Percentiles rank a stretch among this genome's conserved stretches.
phyloP scores from a whole-genome alignment of 495 filamentous ascomycete genomes.

The Cladorrhinum samala region DNA sequence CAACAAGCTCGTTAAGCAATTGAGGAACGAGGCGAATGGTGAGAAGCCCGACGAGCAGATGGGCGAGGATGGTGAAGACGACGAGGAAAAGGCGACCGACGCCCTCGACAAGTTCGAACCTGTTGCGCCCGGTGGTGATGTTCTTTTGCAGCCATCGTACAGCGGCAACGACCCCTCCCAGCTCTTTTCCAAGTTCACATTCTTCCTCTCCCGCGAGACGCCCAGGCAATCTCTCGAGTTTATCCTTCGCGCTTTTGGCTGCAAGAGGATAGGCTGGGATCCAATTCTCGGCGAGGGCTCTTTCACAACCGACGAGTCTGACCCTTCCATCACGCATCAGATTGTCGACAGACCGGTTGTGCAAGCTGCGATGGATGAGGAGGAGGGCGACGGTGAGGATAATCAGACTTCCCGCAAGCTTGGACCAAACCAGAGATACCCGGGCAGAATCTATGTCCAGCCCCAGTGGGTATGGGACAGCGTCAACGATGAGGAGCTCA shows the following conservation, averaged over 20 bases:
- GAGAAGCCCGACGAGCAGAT: slow-evolving; percentile 42
- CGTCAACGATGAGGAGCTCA: slow-evolving; percentile 80
- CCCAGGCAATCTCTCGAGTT: slow-evolving; percentile 89
- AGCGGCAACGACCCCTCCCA: slow-evolving; percentile 49
- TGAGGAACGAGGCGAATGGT: slow-evolving; percentile 39
- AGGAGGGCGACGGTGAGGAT: slow-evolving; percentile 51
- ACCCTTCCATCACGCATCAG: slow-evolving; percentile 89
- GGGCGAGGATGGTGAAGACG: slow-evolving; percentile 41
- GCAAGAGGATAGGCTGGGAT: slow-evolving; percentile 95
- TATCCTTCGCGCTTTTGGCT: slow-evolving; percentile 88
- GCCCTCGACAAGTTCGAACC: slow-evolving; percentile 86
- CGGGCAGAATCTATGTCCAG: slow-evolving; percentile 85
- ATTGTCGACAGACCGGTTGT: slow-evolving; percentile 82
- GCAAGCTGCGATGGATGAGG: slow-evolving; percentile 51
- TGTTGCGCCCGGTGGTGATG: slow-evolving; percentile 70
- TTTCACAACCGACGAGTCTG: slow-evolving; percentile 80
- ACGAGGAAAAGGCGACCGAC: slow-evolving; percentile 48
- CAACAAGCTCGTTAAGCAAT: slow-evolving; percentile 47
- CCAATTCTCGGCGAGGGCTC: slow-evolving; percentile 81
- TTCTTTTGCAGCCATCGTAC: slow-evolving; percentile 73
- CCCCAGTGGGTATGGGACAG: slow-evolving; percentile 99
- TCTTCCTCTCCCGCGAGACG: slow-evolving; percentile 91
- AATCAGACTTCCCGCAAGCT: slow-evolving; percentile 50
- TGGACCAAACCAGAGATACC: slow-evolving; percentile 59
- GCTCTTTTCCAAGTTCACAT: slow-evolving; percentile 79